Conservation (phyloP, 192 early-diverging fungal genomes). For the Linnemannia exigua region DNA sequence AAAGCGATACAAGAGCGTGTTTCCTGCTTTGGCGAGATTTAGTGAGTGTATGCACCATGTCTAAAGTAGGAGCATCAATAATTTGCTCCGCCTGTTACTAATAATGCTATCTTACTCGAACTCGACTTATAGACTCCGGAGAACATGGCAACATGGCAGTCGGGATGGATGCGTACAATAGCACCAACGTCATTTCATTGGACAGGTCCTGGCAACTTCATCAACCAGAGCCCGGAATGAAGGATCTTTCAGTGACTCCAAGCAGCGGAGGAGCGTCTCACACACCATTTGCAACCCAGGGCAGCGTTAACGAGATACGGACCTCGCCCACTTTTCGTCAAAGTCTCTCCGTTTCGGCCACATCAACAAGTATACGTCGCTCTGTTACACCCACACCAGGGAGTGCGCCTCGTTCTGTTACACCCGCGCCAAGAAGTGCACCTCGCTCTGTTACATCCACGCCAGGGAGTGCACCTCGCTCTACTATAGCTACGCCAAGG, state of each 20-base stretch:
- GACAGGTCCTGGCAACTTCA: neutral
- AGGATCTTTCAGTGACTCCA: conserved; percentile 30
- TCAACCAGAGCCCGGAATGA: conserved; percentile 35
- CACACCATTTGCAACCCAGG: neutral
- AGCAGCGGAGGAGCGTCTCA: neutral
- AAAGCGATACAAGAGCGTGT: conserved; percentile 24
- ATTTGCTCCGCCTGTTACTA: neutral
- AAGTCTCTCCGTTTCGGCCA: neutral
- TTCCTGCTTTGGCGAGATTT: conserved; percentile 22
- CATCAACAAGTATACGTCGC: neutral
- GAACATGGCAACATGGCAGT: conserved; percentile 8
- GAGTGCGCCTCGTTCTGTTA: neutral
- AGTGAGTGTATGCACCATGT: neutral
- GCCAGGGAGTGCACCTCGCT: no score
- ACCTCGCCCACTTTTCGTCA: neutral
- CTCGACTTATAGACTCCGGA: conserved; percentile 6
- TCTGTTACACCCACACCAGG: neutral
- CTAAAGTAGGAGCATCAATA: neutral
- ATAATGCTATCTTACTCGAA: neutral
- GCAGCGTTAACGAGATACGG: neutral
- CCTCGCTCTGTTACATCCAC: neutral
- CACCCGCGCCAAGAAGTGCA: neutral
- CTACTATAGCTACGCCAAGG: neutral
- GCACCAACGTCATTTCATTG: conserved; percentile 23
- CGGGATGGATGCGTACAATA: conserved; percentile 27